A percentile compares a stretch with the other conserved stretches of the same genome.
These are phyloP conservation scores for Ormosia emarginata DNA, from an alignment of 306 rosid species.

Conservation along the genomic window DNA sequence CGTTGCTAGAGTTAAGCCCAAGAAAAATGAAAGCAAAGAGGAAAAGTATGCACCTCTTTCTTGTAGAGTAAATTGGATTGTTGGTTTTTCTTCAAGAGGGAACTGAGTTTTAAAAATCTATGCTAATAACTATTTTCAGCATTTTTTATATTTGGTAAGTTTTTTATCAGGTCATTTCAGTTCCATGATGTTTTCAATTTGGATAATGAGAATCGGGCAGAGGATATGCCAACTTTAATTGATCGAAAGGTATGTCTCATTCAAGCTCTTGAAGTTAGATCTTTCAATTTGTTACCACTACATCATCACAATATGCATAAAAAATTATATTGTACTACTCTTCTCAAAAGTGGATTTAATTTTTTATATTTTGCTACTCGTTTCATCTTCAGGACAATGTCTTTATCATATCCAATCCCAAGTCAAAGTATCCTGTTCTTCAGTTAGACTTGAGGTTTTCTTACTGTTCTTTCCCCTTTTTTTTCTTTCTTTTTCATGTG, in stretches of 20 bases:
- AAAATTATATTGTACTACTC: neutral
- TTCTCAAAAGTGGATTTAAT: neutral
- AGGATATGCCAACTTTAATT: slow-evolving; percentile 88
- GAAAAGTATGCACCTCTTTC: slow-evolving; percentile 72
- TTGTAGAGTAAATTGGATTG: slow-evolving; percentile 19
- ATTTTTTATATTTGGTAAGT: slow-evolving; percentile 27
- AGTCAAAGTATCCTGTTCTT: slow-evolving; percentile 91
- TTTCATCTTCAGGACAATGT: slow-evolving; percentile 74
- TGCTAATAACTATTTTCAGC: slow-evolving; percentile 8
- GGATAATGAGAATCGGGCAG: slow-evolving; percentile 86
- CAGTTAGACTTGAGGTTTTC: slow-evolving; percentile 82
- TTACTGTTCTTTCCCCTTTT: slow-evolving; percentile 4
- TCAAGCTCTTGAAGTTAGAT: slow-evolving; percentile 18
- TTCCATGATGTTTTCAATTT: slow-evolving; percentile 85
- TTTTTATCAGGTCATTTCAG: slow-evolving; percentile 74
- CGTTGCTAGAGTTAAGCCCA: slow-evolving; percentile 87
- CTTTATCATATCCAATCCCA: slow-evolving; percentile 82
- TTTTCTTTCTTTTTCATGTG: neutral
- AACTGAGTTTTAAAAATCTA: slow-evolving; percentile 11
- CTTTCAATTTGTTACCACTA: slow-evolving; percentile 14
- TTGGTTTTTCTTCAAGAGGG: slow-evolving; percentile 20
- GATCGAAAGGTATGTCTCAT: slow-evolving; percentile 68
- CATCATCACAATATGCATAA: slow-evolving; percentile 1
- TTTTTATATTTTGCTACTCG: slow-evolving; percentile 17
- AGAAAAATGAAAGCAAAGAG: slow-evolving; percentile 92